Conservation (phyloP, 2,329 filamentous ascomycete genomes). For the Colletotrichum sp. region DNA sequence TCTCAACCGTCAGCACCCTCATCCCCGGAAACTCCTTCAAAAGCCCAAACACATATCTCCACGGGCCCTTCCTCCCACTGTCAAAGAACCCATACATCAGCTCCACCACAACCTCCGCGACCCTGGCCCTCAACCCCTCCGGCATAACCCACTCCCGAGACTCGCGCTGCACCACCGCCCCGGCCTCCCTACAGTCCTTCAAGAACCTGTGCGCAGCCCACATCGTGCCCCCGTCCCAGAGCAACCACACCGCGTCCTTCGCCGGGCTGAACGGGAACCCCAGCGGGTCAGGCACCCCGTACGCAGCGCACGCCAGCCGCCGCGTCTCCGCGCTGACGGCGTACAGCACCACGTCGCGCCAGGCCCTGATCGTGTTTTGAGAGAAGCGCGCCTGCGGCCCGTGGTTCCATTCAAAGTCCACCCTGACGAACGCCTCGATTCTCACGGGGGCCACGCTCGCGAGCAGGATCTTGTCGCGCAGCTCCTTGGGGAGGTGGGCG, state of each 20-base stretch:
- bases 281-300: background rate
- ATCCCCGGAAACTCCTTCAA: background rate
- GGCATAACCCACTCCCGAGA: background rate
- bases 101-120: background rate
- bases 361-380: background rate
- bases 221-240: background rate
- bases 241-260: background rate
- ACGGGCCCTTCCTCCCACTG: background rate
- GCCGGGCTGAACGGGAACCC: background rate
- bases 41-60: background rate
- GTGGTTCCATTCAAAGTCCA: background rate
- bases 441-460: background rate
- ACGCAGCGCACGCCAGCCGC: background rate
- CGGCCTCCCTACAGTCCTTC: background rate
- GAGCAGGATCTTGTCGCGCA: background rate
- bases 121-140: background rate
- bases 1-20: background rate
- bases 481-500: background rate
- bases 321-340: background rate
- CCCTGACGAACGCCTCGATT: background rate
- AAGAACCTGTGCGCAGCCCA: background rate
- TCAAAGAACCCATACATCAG: background rate
- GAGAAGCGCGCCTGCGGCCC: background rate
- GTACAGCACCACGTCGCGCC: background rate
- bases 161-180: background rate